Evolutionary conservation across 164 flowering plant genomes (phyloP).

Genomic region (Dillenia suffruticosa): DNA sequence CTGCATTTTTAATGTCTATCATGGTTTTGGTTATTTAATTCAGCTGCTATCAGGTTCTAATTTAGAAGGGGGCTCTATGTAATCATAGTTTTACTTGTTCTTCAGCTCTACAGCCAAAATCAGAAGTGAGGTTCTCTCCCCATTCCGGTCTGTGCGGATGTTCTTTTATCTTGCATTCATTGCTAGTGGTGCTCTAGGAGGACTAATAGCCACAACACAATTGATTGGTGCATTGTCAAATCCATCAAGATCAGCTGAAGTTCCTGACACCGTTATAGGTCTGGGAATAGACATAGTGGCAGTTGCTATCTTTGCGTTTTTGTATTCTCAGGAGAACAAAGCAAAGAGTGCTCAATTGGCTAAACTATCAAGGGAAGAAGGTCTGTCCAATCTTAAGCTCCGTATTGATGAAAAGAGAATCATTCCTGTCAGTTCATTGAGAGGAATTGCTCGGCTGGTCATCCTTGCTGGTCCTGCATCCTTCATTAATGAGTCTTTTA

Average conservation of each 20-base stretch:
- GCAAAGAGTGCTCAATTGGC: conserved; percentile 79
- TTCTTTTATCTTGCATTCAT: conserved; percentile 94
- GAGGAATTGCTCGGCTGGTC: conserved; percentile 86
- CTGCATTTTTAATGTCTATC: not conserved
- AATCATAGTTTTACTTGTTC: conserved; percentile 19
- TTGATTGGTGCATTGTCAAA: conserved; percentile 62
- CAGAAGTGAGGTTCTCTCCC: conserved; percentile 90
- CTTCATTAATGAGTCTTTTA: conserved; percentile 60
- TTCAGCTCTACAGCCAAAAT: conserved; percentile 87
- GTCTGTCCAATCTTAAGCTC: conserved; percentile 79
- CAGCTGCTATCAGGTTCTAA: conserved; percentile 11
- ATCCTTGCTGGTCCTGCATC: conserved; percentile 77
- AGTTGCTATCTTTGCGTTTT: conserved; percentile 64
- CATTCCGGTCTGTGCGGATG: conserved; percentile 90
- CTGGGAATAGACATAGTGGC: conserved; percentile 84
- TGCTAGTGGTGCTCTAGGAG: conserved; percentile 80
- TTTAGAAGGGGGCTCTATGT: conserved; percentile 11
- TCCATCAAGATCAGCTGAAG: conserved; percentile 47
- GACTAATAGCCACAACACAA: conserved; percentile 68
- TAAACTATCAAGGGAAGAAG: conserved; percentile 85
- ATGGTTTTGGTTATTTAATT: conserved; percentile 3
- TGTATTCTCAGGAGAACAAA: conserved; percentile 63
- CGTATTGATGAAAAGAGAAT: conserved; percentile 58
- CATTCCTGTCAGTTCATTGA: conserved; percentile 51
- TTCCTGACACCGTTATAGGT: conserved; percentile 54